Evolutionary conservation across 768 basidiomycete genomes (phyloP), one percentile per base, ranked within the genome.

Genomic region (Cystofilobasidium macerans): DNA sequence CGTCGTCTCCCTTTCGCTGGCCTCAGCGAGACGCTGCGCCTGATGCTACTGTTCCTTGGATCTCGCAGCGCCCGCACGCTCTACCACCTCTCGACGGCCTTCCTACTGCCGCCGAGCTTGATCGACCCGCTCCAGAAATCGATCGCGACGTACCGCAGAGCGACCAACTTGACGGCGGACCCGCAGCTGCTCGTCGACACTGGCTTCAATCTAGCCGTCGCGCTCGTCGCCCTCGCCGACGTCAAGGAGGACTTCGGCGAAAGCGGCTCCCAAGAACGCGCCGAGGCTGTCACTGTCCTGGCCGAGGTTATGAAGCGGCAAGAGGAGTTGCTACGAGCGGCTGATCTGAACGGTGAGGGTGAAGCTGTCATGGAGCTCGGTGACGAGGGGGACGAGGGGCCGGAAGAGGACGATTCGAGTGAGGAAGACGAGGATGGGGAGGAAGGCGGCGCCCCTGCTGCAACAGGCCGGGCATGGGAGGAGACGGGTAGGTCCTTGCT

Each of bases 201-300:
- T 1, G 70, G 61, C 13, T 76, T 70, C 69, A 76, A 76, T 47
- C 70, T 75, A 24, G 71, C 75, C 32, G 69, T 72, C 60, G 64
- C 74, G 5, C 66, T 70, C 12, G 62, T 71, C 32, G 67, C 65
- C 8, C 62, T 75, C 4, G 73, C 75, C 22, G 74, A 75, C 58
- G 51, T 73, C 30, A 57, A 71, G 18, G 75, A 76, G 38, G 75
- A 76, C 26, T 43, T 48, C n/a, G 43, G 56, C 35, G 48, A 72
- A 2, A 64, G 69, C 26, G 70, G 62, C 11, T 60, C 68, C 40
- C 20, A 35, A 0, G 51, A 64, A 35, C 40, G 42, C 8, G 61
- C 36, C 11, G 73, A 76, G 54, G 75, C 74, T 1, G 65, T 64
- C 28, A 63, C 53, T 26, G 57, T 73, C 2, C 63, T 76, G 47